Evolutionary conservation across 345 rosid genomes (phyloP).

Genomic region (Viola odorata): DNA sequence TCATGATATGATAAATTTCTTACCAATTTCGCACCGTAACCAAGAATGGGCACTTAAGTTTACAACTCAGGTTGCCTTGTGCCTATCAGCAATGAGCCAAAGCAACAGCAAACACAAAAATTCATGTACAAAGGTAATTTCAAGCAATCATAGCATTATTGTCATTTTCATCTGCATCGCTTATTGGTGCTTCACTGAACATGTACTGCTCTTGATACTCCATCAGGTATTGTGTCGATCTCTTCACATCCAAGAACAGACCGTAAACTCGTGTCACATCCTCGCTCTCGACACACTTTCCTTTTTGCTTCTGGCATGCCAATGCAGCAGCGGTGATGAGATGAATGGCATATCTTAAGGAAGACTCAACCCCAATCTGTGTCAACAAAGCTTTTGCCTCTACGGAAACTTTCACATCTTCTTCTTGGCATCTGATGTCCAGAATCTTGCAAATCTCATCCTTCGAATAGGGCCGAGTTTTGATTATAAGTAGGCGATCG

Average conservation of each 20-base stretch:
- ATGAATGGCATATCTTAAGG: conserved; percentile 88
- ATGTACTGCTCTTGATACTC: conserved; percentile 85
- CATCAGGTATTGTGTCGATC: conserved; percentile 87
- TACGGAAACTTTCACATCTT: conserved; percentile 78
- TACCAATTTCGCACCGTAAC: no score
- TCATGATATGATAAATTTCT: no score
- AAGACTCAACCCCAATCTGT: conserved; percentile 73
- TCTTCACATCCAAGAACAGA: conserved; percentile 83
- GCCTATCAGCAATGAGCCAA: no score
- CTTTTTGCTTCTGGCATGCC: conserved; percentile 79
- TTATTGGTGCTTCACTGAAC: conserved; percentile 82
- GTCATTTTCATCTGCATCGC: no score
- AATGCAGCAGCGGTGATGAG: conserved; percentile 76
- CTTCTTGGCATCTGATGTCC: conserved; percentile 92
- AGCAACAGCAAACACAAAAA: no score
- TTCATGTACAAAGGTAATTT: no score
- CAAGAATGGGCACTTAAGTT: no score
- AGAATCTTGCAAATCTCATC: conserved; percentile 76
- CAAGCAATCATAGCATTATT: no score
- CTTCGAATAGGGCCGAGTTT: conserved; percentile 71
- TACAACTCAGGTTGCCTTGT: no score
- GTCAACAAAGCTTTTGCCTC: conserved; percentile 78
- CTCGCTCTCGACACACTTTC: conserved; percentile 65
- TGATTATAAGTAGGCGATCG: conserved; percentile 79
- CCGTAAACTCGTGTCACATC: conserved; percentile 69